These are phyloP conservation scores for Paramarasmius palmivorus DNA, from an alignment of 1,284 basidiomycete genomes.

Conservation along the genomic window DNA sequence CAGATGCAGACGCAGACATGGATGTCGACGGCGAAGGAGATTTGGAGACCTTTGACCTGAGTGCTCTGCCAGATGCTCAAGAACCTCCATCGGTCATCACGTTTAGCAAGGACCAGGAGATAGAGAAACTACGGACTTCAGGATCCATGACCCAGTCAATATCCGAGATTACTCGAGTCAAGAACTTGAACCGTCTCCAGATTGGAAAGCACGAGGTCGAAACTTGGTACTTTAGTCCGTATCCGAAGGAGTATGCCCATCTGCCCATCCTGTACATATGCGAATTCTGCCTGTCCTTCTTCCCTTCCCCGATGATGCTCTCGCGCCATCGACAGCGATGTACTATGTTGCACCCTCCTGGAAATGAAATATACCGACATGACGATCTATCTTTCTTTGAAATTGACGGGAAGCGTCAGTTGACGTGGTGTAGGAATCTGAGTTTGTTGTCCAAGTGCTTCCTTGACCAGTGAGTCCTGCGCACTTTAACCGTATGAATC, in stretches of 20 bases:
- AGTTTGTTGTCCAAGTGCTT: constrained; percentile 98
- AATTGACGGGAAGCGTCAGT: constrained; percentile 94
- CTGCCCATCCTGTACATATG: constrained; percentile 95
- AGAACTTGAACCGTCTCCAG: constrained; percentile 96
- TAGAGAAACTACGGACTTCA: constrained; percentile 95
- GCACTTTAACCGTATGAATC: constrained; percentile 16
- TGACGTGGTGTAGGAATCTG: constrained; percentile 97
- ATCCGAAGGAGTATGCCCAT: constrained; percentile 97
- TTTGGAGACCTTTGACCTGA: constrained; percentile 60
- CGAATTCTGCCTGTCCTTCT: constrained; percentile 96
- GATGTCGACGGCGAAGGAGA: constrained; percentile 61
- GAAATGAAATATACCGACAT: constrained; percentile 98
- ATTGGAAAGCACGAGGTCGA: constrained; percentile 97
- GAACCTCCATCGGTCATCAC: constrained; percentile 50
- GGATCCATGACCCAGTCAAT: constrained; percentile 99
- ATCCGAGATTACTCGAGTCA: constrained; percentile 95
- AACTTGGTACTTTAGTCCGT: constrained; percentile 99
- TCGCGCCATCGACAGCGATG: constrained; percentile 91
- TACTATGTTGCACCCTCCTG: constrained; percentile 92
- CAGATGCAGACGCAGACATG: constrained; percentile 57
- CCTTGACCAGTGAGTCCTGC: constrained; percentile 83
- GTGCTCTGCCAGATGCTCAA: constrained; percentile 32
- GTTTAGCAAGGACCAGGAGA: constrained; percentile 97
- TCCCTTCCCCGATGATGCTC: constrained; percentile 86
- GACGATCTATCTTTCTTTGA: constrained; percentile 98